Conservation (phyloP, 129 eudicot genomes). For the Flaveria linearis region DNA sequence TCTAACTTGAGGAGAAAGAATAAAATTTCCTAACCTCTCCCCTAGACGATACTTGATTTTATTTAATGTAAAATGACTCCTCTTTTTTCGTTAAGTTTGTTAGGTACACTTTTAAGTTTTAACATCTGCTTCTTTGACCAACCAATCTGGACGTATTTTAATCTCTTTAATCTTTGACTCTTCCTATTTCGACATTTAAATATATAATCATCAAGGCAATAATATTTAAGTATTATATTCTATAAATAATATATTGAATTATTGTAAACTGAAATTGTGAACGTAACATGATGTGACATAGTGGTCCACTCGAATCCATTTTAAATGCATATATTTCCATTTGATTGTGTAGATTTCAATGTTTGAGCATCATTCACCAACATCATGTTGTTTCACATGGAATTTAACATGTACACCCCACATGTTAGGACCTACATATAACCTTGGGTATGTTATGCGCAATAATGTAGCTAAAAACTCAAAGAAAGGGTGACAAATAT, state of each 20-base stretch:
- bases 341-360: neutral
- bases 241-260: neutral
- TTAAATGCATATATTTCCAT: conserved; percentile 6
- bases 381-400: conserved; percentile 16
- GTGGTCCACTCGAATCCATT: neutral
- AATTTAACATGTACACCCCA: neutral
- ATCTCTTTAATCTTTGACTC: neutral
- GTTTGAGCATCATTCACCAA: conserved; percentile 4
- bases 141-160: neutral
- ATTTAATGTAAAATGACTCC: neutral
- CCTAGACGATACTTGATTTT: no score
- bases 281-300: conserved; percentile 9
- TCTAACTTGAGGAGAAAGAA: no score
- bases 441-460: neutral
- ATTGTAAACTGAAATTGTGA: neutral
- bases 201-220: neutral
- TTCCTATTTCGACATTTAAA: neutral
- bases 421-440: neutral
- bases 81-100: no score
- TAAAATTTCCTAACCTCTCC: no score
- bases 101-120: no score
- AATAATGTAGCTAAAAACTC: neutral
- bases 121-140: neutral
- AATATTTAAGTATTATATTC: neutral
- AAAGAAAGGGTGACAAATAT: neutral